Evolutionary conservation across 495 filamentous ascomycete species (phyloP).

Genomic region (Tuber aestivum): DNA sequence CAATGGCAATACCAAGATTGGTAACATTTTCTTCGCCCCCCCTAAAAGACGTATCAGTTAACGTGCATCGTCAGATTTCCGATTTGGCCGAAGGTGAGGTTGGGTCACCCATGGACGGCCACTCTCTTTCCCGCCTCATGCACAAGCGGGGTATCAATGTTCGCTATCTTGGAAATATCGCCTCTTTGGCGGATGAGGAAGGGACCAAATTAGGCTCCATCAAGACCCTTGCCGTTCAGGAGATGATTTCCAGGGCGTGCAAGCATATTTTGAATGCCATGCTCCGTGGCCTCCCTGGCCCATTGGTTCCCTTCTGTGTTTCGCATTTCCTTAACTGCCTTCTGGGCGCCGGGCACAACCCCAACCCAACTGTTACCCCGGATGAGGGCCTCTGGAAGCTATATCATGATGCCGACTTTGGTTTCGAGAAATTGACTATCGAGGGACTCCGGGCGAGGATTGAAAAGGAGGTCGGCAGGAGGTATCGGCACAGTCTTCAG

Average conservation of each 20-base stretch:
- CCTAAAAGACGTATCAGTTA: conserved; percentile 13
- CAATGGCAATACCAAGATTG: conserved; percentile 66
- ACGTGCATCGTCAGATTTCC: conserved; percentile 51
- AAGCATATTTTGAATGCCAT: conserved; percentile 83
- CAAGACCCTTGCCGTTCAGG: conserved; percentile 68
- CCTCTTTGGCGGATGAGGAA: conserved; percentile 58
- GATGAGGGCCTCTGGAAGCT: conserved; percentile 66
- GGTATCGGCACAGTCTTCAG: conserved; percentile 71
- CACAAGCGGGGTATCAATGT: conserved; percentile 98
- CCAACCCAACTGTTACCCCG: conserved; percentile 65
- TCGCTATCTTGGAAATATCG: conserved; percentile 83
- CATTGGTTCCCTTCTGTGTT: conserved; percentile 67
- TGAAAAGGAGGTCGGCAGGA: conserved; percentile 59
- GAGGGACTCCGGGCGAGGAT: conserved; percentile 64
- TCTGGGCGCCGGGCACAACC: conserved; percentile 69
- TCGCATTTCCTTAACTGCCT: conserved; percentile 93
- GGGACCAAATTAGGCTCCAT: conserved; percentile 70
- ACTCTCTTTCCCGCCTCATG: conserved; percentile 78
- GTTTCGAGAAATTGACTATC: conserved; percentile 70
- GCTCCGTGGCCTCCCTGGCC: conserved; percentile 70
- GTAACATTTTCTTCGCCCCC: conserved; percentile 30
- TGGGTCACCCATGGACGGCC: conserved; percentile 96
- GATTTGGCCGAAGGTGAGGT: conserved; percentile 89
- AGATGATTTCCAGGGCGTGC: conserved; percentile 89
- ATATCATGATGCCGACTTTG: conserved; percentile 76